Conservation (phyloP, 345 rosid genomes). For the Diplotaxis tenuifolia region DNA sequence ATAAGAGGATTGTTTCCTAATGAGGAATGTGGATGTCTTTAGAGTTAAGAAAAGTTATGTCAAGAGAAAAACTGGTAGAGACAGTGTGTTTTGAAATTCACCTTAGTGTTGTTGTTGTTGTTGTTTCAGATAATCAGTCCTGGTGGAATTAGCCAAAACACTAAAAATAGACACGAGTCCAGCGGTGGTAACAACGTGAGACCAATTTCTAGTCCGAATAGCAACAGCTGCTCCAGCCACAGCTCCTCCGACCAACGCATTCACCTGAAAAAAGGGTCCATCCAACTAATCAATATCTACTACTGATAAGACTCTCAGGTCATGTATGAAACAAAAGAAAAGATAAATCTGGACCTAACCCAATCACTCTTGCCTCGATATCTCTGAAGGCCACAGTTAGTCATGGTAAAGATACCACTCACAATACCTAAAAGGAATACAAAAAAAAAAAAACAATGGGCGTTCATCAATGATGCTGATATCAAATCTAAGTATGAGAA, state of each 20-base stretch:
- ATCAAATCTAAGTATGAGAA: background rate
- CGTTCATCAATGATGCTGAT: background rate
- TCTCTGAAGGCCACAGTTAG: conserved; percentile 66
- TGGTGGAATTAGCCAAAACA: conserved; percentile 63
- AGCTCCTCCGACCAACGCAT: conserved; percentile 74
- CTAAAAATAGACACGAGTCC: conserved; percentile 63
- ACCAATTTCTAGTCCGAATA: conserved; percentile 60
- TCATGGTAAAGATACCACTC: conserved; percentile 60
- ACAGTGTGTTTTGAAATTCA: background rate
- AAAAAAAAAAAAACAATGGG: background rate
- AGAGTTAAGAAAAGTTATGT: background rate
- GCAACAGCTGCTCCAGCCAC: conserved; percentile 78
- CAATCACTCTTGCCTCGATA: conserved; percentile 65
- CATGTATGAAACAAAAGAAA: background rate
- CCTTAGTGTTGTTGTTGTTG: conserved; percentile 30
- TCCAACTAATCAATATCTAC: background rate
- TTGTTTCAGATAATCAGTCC: conserved; percentile 43
- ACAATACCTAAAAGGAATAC: conserved; percentile 54
- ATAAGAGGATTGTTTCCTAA: background rate
- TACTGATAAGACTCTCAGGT: background rate
- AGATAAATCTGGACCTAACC: conserved; percentile 45
- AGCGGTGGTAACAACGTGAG: conserved; percentile 53
- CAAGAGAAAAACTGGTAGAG: background rate
- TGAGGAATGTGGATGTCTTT: background rate
- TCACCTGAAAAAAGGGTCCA: conserved; percentile 44